Evolutionary conservation across 2,329 filamentous ascomycete genomes (phyloP).

Genomic region (Exophiala xenobiotica): DNA sequence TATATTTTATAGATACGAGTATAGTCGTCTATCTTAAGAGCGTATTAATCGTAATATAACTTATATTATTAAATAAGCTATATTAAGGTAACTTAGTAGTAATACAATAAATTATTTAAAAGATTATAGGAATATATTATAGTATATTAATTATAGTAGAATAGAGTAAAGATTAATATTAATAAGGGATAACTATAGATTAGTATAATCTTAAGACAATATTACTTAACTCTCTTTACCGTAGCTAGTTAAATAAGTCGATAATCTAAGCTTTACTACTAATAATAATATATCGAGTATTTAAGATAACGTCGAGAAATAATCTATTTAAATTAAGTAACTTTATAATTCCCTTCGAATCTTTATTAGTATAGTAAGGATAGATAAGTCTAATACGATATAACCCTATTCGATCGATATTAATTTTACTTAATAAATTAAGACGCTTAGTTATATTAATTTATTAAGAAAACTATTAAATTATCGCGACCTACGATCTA

Average conservation of each 20-base stretch:
- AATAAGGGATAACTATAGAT: not conserved
- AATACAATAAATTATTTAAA: not conserved
- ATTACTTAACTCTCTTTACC: not conserved
- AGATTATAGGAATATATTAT: not conserved
- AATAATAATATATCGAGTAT: not conserved
- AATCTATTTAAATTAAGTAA: too few relatives aligned
- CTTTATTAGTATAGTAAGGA: not conserved
- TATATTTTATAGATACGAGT: not conserved
- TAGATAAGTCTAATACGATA: not conserved
- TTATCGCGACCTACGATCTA: not conserved
- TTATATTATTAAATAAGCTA: not conserved
- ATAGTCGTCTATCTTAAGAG: not conserved
- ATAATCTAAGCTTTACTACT: not conserved
- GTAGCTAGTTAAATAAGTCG: not conserved
- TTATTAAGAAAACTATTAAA: too few relatives aligned
- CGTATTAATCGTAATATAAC: not conserved
- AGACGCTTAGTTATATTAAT: not conserved
- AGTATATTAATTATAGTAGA: not conserved
- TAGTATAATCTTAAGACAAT: not conserved
- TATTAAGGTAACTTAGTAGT: not conserved
- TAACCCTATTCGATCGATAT: not conserved
- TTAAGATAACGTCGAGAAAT: too few relatives aligned
- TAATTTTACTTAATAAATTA: not conserved
- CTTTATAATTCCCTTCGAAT: not conserved
- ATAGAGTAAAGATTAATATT: not conserved